A percentile compares a stretch with the other conserved stretches of the same genome.
phyloP scores from a whole-genome alignment of 2,329 filamentous ascomycete species.

The Penicillium sp. region DNA sequence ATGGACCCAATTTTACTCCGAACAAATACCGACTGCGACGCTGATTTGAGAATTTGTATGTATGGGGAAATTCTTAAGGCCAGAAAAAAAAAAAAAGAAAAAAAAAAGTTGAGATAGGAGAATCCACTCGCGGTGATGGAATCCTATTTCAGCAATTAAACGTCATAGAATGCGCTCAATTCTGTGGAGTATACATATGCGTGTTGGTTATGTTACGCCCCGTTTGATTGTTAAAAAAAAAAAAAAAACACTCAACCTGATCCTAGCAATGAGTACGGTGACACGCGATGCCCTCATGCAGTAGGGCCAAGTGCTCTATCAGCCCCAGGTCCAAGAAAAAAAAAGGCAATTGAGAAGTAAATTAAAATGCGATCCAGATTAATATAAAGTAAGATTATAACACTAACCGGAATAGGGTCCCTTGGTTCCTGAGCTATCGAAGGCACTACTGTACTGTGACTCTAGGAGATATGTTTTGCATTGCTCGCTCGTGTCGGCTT shows the following conservation, averaged over 20 bases:
- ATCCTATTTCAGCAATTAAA: background rate
- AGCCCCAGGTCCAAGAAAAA: background rate
- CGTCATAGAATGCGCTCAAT: background rate
- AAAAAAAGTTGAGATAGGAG: background rate
- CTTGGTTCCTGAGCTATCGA: slow-evolving; percentile 8
- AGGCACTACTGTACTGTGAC: slow-evolving; percentile 18
- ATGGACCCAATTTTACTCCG: slow-evolving; percentile 19
- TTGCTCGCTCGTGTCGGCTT: slow-evolving; percentile 2
- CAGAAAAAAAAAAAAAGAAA: background rate
- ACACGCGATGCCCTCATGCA: slow-evolving; percentile 5
- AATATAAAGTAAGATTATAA: background rate
- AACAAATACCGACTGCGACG: slow-evolving; percentile 19
- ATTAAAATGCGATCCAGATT: background rate
- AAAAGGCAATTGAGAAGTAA: background rate
- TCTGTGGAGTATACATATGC: background rate
- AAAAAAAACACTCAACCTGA: background rate
- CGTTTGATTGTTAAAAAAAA: background rate
- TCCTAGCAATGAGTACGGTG: background rate
- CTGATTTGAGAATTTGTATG: background rate
- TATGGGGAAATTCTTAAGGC: background rate
- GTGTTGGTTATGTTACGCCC: background rate
- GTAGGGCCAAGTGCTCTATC: background rate
- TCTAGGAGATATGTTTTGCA: slow-evolving; percentile 22
- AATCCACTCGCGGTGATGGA: background rate
- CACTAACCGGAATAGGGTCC: background rate